Conservation (phyloP, 345 rosid genomes). For the Gossypium raimondii region DNA sequence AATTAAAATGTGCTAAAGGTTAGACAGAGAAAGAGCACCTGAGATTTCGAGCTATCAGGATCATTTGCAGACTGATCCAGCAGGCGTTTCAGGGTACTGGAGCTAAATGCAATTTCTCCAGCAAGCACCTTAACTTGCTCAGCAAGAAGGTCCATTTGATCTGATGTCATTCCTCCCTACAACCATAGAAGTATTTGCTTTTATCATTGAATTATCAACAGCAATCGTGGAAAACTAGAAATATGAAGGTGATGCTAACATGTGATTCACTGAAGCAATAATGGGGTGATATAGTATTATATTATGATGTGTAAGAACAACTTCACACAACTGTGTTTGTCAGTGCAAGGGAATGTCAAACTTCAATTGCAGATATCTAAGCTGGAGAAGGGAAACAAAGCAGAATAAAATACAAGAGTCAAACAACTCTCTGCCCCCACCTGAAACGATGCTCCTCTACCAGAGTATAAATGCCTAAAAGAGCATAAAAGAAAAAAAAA, state of each 20-base stretch:
- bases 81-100: slow-evolving; percentile 91
- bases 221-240: background rate
- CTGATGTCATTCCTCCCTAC: slow-evolving; percentile 73
- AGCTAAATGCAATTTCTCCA: slow-evolving; percentile 91
- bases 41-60: slow-evolving; percentile 75
- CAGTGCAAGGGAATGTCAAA: too few species aligned
- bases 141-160: slow-evolving; percentile 93
- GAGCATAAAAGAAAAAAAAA: background rate
- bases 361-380: background rate
- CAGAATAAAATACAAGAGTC: background rate
- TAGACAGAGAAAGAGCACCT: slow-evolving; percentile 38
- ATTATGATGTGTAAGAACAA: too few species aligned
- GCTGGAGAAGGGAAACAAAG: background rate
- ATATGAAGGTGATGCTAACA: background rate
- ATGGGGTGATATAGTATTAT: too few species aligned
- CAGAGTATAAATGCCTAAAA: background rate
- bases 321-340: too few species aligned
- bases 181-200: slow-evolving; percentile 14
- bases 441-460: background rate
- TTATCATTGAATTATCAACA: background rate
- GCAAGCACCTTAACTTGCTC: slow-evolving; percentile 99
- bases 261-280: too few species aligned
- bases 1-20: background rate
- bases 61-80: slow-evolving; percentile 83
- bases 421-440: background rate